Conservation (phyloP, 2,329 filamentous ascomycete species). For the Neonectria sp. region DNA sequence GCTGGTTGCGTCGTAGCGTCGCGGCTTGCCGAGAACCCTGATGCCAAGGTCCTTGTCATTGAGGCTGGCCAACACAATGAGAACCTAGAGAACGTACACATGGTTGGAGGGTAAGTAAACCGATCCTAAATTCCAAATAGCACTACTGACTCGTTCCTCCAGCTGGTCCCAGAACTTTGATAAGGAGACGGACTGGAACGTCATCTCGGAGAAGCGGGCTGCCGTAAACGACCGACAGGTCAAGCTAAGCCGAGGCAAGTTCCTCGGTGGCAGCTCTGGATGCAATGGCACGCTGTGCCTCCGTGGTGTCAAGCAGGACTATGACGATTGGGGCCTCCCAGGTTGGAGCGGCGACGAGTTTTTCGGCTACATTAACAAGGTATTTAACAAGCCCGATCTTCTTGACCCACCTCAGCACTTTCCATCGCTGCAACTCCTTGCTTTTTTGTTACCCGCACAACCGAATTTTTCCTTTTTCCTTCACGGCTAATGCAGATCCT, state of each 20-base stretch:
- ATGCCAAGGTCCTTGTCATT: conserved; percentile 51
- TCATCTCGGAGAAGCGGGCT: conserved; percentile 57
- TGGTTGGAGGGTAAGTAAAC: conserved; percentile 62
- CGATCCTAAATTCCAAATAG: too few species aligned
- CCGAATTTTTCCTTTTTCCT: not conserved
- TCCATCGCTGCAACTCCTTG: not conserved
- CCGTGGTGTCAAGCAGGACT: conserved; percentile 62
- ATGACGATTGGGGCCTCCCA: conserved; percentile 69
- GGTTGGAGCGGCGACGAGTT: conserved; percentile 72
- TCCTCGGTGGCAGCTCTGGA: conserved; percentile 65
- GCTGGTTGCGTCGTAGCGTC: conserved; percentile 56
- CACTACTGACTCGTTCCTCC: not conserved
- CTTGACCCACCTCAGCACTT: not conserved
- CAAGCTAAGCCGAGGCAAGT: conserved; percentile 64
- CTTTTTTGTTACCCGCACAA: conserved; percentile 1
- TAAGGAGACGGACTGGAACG: conserved; percentile 67
- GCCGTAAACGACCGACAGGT: conserved; percentile 60
- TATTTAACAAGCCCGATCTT: conserved; percentile 36
- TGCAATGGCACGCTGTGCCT: conserved; percentile 66
- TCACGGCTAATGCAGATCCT: conserved; percentile 9
- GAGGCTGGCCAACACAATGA: conserved; percentile 58
- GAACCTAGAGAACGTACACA: conserved; percentile 64
- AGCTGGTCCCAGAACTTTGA: conserved; percentile 64
- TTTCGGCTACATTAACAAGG: conserved; percentile 70
- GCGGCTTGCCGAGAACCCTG: conserved; percentile 54